Conservation (phyloP, 1,284 basidiomycete genomes). For the Malassezia arunalokei region DNA sequence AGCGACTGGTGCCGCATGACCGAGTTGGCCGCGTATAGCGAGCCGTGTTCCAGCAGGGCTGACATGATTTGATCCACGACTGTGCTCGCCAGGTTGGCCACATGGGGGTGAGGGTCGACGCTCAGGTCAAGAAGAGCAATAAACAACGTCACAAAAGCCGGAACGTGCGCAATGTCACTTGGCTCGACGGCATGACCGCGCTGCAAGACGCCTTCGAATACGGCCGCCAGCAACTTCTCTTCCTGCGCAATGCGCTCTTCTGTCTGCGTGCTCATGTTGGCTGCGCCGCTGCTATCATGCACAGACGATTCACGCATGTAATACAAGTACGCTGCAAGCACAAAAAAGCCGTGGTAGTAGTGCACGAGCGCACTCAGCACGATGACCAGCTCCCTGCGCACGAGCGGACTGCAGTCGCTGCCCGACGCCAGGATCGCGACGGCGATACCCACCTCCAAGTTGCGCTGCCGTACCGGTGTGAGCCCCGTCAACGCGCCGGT, state of each 20-base stretch:
- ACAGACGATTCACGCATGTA: constrained; percentile 54
- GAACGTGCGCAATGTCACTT: constrained; percentile 63
- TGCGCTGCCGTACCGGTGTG: constrained; percentile 58
- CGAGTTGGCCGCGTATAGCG: constrained; percentile 49
- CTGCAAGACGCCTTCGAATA: constrained; percentile 57
- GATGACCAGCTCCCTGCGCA: constrained; percentile 82
- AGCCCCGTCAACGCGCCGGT: constrained; percentile 71
- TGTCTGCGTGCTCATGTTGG: constrained; percentile 2
- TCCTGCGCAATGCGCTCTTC: constrained; percentile 11
- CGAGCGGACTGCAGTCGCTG: constrained; percentile 90
- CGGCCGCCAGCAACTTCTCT: constrained; percentile 59
- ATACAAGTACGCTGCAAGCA: constrained; percentile 88
- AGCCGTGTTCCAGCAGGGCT: constrained; percentile 72
- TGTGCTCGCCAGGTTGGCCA: constrained; percentile 76
- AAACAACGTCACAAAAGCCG: constrained; percentile 85
- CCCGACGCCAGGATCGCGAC: constrained; percentile 58
- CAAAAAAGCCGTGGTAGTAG: constrained; percentile 91
- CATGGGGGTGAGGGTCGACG: constrained; percentile 82
- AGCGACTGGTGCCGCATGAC: background rate
- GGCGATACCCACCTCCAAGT: constrained; percentile 53
- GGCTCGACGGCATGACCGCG: constrained; percentile 58
- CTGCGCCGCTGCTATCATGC: background rate
- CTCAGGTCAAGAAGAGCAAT: constrained; percentile 78
- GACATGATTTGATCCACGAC: constrained; percentile 86
- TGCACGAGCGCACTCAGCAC: constrained; percentile 83